These are phyloP conservation scores for Arabidopsis thaliana DNA, from an alignment of 345 rosid species.

Conservation along the genomic window DNA sequence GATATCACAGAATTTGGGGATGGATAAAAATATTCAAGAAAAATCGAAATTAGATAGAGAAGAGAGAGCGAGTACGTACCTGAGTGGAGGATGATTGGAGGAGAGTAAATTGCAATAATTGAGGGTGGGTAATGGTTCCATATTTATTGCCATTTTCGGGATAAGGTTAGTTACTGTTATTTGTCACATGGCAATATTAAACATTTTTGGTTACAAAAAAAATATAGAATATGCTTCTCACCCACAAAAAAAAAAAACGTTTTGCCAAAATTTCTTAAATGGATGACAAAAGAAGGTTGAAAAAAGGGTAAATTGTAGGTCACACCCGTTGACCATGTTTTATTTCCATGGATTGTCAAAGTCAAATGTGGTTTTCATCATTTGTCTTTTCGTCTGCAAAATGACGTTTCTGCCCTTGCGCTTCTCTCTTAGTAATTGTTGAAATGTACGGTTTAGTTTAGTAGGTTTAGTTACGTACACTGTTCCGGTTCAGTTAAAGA, in stretches of 20 bases:
- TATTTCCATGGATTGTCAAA: too few relatives aligned
- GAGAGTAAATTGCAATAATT: slow-evolving; percentile 4
- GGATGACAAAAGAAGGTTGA: neutral
- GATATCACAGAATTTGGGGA: neutral
- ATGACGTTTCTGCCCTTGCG: too few relatives aligned
- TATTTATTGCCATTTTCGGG: slow-evolving; percentile 20
- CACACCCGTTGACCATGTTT: too few relatives aligned
- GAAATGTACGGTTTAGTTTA: too few relatives aligned
- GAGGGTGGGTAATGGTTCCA: neutral
- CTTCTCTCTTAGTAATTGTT: too few relatives aligned
- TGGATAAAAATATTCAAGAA: neutral
- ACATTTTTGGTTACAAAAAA: neutral
- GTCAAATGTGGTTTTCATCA: too few relatives aligned
- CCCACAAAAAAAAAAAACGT: neutral
- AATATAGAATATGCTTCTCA: neutral
- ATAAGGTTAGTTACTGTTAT: slow-evolving; percentile 21
- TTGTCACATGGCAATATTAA: slow-evolving; percentile 22
- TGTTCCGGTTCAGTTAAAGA: too few relatives aligned
- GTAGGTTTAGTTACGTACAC: too few relatives aligned
- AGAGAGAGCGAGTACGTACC: slow-evolving; percentile 15
- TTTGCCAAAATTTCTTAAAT: neutral
- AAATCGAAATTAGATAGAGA: neutral
- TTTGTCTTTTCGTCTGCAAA: too few relatives aligned
- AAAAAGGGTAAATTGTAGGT: too few relatives aligned
- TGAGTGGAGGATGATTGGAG: neutral